Conservation (phyloP, 768 basidiomycete genomes). For the Chalciporus sphaerocephalus region DNA sequence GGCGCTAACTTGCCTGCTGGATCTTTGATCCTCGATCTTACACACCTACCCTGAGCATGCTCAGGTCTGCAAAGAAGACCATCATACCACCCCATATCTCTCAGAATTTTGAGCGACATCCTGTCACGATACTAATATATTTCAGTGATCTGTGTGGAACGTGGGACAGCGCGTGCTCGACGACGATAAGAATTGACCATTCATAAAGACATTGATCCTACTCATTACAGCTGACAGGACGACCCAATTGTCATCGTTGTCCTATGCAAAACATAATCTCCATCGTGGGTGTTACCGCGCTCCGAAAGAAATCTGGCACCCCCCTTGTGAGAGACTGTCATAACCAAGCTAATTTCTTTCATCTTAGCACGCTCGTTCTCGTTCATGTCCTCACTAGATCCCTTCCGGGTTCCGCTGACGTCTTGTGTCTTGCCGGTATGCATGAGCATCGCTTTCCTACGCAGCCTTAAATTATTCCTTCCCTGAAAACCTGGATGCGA, state of each 20-base stretch:
- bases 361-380: too few species aligned
- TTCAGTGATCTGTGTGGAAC: background rate
- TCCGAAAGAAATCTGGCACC: too few species aligned
- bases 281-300: too few species aligned
- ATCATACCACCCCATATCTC: background rate
- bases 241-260: too few species aligned
- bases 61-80: background rate
- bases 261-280: too few species aligned
- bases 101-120: background rate
- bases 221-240: background rate
- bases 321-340: too few species aligned
- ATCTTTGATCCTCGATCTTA: too few species aligned
- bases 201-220: background rate
- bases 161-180: too few species aligned
- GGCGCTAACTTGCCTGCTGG: too few species aligned
- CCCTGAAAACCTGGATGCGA: background rate
- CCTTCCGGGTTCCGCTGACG: background rate
- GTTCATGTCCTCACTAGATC: background rate
- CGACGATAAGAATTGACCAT: background rate
- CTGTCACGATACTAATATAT: background rate
- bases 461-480: background rate
- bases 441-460: background rate
- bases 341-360: too few species aligned
- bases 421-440: background rate
- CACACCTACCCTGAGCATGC: background rate